Evolutionary conservation across 495 filamentous ascomycete genomes (phyloP), one percentile per base, ranked within the genome.

Genomic region (Penicillium macrosclerotiorum): DNA sequence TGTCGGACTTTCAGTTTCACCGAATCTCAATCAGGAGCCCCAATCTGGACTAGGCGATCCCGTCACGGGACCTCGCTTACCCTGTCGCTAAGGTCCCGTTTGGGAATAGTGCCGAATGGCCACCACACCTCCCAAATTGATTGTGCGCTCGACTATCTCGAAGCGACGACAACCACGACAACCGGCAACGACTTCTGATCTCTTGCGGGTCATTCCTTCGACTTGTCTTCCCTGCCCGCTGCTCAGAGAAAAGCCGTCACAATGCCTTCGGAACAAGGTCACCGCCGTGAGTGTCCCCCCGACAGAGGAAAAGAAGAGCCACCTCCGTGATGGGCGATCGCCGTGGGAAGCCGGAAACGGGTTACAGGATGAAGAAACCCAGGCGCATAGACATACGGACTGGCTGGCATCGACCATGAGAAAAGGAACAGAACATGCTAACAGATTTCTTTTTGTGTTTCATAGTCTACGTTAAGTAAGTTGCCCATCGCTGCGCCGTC

Each of bases 391-490:
- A 37, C 25, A 55, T 13, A 16, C 18, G 27, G 16, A 32, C 37
- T 48, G 45, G n/a, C n/a, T n/a, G n/a, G n/a, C n/a, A n/a, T n/a
- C n/a, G n/a, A n/a, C 33, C 29, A 50, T 7, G 32, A 39, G 30
- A 52, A 42, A 51, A 38, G 41, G 42, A 42, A 37, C 35, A 52
- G 13, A 20, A 29, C 53, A 54, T 68, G 58, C 69, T 76, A 67
- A 73, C 62, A 37, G 49, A 37, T 50, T n/a, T n/a, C n/a, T n/a
- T n/a, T 25, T 50, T 47, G 51, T 51, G 44, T 56, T 36, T 47
- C 50, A 65, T 74, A 93, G 86, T 95, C 74, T 95, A 93, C 67
- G 90, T 94, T 69, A 93, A 94, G 89, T 91, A 76, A 88, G 86
- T 85, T 65, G 37, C 27, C 37, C 58, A 30, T 30, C 44, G 35